Conservation (phyloP, 345 rosid genomes). For the Sisymbrium altissimum region DNA sequence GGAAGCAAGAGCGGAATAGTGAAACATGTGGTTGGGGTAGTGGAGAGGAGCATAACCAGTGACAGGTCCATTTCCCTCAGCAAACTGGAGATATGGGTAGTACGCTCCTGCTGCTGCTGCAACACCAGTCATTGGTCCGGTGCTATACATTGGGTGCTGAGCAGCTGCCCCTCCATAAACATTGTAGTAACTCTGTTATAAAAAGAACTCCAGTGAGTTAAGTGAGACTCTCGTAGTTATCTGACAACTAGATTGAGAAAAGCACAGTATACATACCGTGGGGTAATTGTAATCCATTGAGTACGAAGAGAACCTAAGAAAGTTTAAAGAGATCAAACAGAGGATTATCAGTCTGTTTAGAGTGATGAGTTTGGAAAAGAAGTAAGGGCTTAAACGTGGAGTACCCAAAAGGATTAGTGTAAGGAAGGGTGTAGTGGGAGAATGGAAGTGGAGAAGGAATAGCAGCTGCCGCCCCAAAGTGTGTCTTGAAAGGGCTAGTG, state of each 20-base stretch:
- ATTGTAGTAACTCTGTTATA: constrained; percentile 69
- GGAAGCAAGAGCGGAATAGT: constrained; percentile 60
- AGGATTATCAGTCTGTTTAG: constrained; percentile 2
- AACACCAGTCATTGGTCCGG: constrained; percentile 58
- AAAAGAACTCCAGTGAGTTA: neutral
- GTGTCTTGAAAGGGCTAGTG: constrained; percentile 71
- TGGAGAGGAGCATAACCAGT: constrained; percentile 63
- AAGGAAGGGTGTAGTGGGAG: constrained; percentile 88
- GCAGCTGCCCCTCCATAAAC: constrained; percentile 77
- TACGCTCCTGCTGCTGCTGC: constrained; percentile 59
- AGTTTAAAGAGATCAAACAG: constrained; percentile 7
- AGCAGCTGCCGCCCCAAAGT: constrained; percentile 60
- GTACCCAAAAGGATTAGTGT: constrained; percentile 69
- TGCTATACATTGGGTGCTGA: constrained; percentile 77
- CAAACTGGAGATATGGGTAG: constrained; percentile 82
- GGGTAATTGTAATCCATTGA: constrained; percentile 89
- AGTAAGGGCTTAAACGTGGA: neutral
- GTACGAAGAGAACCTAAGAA: constrained; percentile 79
- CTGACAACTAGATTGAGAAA: neutral
- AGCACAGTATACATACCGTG: constrained; percentile 51
- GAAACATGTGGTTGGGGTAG: constrained; percentile 74
- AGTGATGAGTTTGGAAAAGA: neutral
- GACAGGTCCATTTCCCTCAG: constrained; percentile 64
- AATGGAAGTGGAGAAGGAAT: constrained; percentile 77
- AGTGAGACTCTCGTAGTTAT: neutral